These are phyloP conservation scores for Lactarius psammicola DNA, from an alignment of 768 basidiomycete genomes.

Conservation along the genomic window DNA sequence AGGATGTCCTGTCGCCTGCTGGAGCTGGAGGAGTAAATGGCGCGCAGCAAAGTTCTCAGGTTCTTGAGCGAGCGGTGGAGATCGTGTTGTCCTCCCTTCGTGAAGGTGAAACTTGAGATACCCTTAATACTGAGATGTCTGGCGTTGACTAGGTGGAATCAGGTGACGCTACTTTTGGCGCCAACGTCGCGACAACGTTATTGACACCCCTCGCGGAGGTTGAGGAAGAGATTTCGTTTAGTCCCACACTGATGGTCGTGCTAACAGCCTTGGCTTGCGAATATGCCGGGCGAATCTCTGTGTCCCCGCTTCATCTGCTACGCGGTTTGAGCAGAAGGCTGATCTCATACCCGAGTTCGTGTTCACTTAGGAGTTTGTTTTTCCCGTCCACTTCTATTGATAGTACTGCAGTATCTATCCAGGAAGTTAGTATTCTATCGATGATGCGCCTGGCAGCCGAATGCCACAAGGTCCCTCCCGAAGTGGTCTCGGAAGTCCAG, in stretches of 20 bases:
- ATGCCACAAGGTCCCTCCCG: conserved; percentile 52
- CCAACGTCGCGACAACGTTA: conserved; percentile 34
- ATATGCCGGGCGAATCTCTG: conserved; percentile 50
- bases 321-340: conserved; percentile 46
- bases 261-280: conserved; percentile 66
- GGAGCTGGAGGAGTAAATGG: conserved; percentile 36
- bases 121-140: conserved; percentile 1
- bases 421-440: conserved; percentile 68
- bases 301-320: conserved; percentile 50
- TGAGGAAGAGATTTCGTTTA: conserved; percentile 32
- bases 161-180: conserved; percentile 33
- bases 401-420: conserved; percentile 55
- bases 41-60: conserved; percentile 36
- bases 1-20: conserved; percentile 41
- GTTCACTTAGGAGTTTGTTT: conserved; percentile 11
- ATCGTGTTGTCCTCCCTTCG: conserved; percentile 50
- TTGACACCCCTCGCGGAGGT: conserved; percentile 25
- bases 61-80: conserved; percentile 60
- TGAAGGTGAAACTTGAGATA: conserved; percentile 41
- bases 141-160: neutral
- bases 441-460: conserved; percentile 67
- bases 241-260: conserved; percentile 66
- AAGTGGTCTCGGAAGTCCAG: conserved; percentile 44
- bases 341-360: conserved; percentile 45
- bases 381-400: conserved; percentile 12